These are phyloP conservation scores for Psilocybe sp. DNA, from an alignment of 768 basidiomycete species.

Conservation along the genomic window DNA sequence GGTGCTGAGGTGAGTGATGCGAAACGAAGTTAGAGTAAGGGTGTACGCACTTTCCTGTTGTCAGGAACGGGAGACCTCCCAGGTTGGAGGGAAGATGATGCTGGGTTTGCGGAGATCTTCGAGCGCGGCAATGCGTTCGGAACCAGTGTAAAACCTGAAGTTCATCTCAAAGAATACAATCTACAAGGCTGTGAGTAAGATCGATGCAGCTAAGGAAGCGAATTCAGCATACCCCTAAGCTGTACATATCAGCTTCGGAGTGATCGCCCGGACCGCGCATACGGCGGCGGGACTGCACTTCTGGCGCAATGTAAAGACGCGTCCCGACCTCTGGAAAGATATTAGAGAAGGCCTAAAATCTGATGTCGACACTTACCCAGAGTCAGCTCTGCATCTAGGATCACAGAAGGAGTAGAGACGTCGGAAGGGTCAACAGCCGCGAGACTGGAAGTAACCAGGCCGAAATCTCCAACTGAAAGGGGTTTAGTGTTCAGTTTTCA, in stretches of 20 bases:
- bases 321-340: conserved; percentile 75
- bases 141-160: conserved; percentile 73
- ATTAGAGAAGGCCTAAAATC: not conserved
- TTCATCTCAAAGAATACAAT: conserved; percentile 99
- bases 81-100: conserved; percentile 74
- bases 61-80: conserved; percentile 58
- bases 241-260: conserved; percentile 92
- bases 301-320: conserved; percentile 88
- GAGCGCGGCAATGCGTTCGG: conserved; percentile 85
- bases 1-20: not conserved
- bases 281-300: conserved; percentile 58
- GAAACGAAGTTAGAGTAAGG: not conserved
- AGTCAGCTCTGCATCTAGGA: conserved; percentile 68
- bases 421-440: conserved; percentile 77
- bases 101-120: conserved; percentile 71
- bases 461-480: conserved; percentile 83
- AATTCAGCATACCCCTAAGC: conserved; percentile 67
- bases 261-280: conserved; percentile 70
- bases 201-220: not conserved
- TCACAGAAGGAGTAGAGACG: conserved; percentile 42
- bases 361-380: conserved; percentile 42
- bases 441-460: conserved; percentile 80
- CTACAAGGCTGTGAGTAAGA: conserved; percentile 34
- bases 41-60: conserved; percentile 59
- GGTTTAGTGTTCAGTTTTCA: too few species aligned